Evolutionary conservation across 345 rosid genomes (phyloP), one percentile per base, ranked within the genome.

Genomic region (Pseudoturritis turrita): DNA sequence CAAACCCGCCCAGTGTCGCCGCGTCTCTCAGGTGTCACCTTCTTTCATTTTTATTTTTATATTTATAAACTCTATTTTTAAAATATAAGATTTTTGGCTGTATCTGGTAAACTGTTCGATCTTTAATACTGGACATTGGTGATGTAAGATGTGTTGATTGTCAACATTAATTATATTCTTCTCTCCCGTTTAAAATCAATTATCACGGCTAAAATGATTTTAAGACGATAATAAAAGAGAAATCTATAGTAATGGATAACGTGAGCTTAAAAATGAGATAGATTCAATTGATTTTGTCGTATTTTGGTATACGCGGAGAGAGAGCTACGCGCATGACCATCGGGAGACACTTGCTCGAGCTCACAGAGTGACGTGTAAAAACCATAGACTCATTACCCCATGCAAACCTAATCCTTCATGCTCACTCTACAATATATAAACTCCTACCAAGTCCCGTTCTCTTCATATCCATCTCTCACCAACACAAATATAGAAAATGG

Each of bases 1-100:
- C 74, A 68, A 28, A 68, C 64, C 22, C 57, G 19, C 69, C 70
- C 7, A 22, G 55, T 68, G 78, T 75, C 74, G 69, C 73, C 69
- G 74, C 75, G 59, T 54, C 75, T 66, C 22, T 26, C 14, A 22
- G 6, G 43, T 52, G 63, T 62, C 70, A 53, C 60, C 22, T 65
- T 63, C 23, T 31, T 54, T 29, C 39, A 23, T 26, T 22, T 36
- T 14, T 53, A 15, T 67, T 21, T 21, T 10, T 49, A 10, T 11
- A 8, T 18, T 2, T 31, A 2, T 4, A 5, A 47, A 21, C 31
- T 44, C 7, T 12, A 26, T 71, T 41, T 55, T 29, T 9, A 7
- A 17, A 0, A 25, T 3, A 8, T 36, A 31, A 53, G 12, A 5
- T 63, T 54, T n/a, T 54, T 55, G 50, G 56, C 22, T 35, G 23